Evolutionary conservation across 2,329 filamentous ascomycete species (phyloP).

Genomic region (Pseudogymnoascus sp.): DNA sequence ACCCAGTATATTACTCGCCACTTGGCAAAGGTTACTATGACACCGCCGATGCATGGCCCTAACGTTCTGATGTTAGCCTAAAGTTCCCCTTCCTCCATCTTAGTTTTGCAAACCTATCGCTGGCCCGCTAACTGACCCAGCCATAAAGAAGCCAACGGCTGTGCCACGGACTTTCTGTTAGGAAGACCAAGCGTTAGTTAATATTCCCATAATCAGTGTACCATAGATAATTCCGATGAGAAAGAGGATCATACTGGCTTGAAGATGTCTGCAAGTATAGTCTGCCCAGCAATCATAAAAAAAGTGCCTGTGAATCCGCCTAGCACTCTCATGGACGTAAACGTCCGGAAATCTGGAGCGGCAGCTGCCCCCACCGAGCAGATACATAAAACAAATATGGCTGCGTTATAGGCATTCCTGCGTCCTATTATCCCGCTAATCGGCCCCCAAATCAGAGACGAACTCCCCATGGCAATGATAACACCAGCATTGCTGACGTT

Average conservation of each 20-base stretch:
- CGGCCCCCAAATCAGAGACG: conserved; percentile 15
- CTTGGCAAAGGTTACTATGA: conserved; percentile 27
- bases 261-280: conserved; percentile 17
- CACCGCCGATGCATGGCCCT: conserved; percentile 28
- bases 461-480: conserved; percentile 14
- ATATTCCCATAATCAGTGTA: neutral
- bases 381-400: conserved; percentile 13
- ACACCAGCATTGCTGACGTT: conserved; percentile 20
- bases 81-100: neutral
- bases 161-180: conserved; percentile 34
- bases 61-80: neutral
- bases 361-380: conserved; percentile 14
- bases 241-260: conserved; percentile 13
- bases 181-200: neutral
- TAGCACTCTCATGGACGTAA: conserved; percentile 13
- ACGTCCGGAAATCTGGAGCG: conserved; percentile 12
- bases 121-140: conserved; percentile 36
- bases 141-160: conserved; percentile 37
- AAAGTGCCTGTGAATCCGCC: conserved; percentile 14
- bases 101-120: conserved; percentile 26
- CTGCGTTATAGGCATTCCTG: conserved; percentile 12
- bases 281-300: conserved; percentile 17
- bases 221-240: neutral
- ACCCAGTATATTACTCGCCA: conserved; percentile 31
- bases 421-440: conserved; percentile 14